Conservation (phyloP, 2,329 filamentous ascomycete species). For the Exophiala xenobiotica region DNA sequence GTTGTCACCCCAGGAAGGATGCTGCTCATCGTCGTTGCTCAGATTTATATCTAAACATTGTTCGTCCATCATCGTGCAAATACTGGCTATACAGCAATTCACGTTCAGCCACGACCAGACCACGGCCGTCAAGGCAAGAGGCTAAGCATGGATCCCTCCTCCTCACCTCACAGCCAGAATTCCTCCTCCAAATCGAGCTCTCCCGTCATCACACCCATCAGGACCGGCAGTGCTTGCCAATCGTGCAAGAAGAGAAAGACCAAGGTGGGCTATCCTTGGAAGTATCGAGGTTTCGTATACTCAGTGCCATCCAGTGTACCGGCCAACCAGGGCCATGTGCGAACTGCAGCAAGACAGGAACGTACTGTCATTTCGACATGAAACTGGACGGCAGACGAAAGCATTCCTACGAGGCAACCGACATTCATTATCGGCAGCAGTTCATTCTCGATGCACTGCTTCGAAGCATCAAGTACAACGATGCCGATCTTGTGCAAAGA, state of each 20-base stretch:
- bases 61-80: no score
- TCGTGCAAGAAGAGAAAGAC: conserved; percentile 18
- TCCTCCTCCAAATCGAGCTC: neutral
- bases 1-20: no score
- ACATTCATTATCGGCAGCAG: conserved; percentile 12
- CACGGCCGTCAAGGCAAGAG: no score
- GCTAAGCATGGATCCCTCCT: neutral
- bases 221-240: conserved; percentile 14
- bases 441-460: conserved; percentile 16
- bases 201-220: neutral
- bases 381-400: conserved; percentile 15
- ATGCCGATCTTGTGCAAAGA: neutral
- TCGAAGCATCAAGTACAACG: conserved; percentile 19
- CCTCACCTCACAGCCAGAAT: neutral
- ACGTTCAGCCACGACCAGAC: no score
- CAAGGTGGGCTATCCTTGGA: conserved; percentile 8
- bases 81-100: no score
- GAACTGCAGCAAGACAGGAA: conserved; percentile 11
- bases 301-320: conserved; percentile 4
- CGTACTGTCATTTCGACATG: conserved; percentile 16
- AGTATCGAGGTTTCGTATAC: neutral
- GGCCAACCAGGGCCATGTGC: conserved; percentile 12
- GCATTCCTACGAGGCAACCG: conserved; percentile 11
- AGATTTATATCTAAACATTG: no score
- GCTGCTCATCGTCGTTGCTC: no score